These are phyloP conservation scores for Aphanomyces stellatus DNA, from an alignment of 352 stramenopile species.

Conservation along the genomic window DNA sequence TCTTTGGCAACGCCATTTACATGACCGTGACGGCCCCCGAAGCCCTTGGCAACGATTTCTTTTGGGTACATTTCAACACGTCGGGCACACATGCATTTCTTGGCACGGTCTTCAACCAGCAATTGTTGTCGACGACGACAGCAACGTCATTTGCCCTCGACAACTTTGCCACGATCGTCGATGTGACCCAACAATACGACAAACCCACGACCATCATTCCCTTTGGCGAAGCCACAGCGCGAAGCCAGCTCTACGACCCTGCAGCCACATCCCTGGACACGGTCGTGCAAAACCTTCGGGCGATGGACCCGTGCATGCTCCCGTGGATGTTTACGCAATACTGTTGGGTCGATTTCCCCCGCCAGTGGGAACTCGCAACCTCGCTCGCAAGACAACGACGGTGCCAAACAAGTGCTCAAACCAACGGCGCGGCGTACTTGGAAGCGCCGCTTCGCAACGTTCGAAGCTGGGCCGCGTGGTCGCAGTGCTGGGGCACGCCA, in stretches of 20 bases:
- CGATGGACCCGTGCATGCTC: slow-evolving; percentile 8
- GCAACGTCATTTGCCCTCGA: neutral
- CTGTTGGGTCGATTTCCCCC: neutral
- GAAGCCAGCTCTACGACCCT: neutral
- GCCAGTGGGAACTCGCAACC: neutral
- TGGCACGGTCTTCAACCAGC: neutral
- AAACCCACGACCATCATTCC: neutral
- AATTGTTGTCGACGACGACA: neutral
- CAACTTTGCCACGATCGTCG: neutral
- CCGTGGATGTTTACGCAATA: slow-evolving; percentile 18
- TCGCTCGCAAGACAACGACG: neutral
- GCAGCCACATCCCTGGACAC: neutral
- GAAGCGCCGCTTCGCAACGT: neutral
- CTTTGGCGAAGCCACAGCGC: neutral
- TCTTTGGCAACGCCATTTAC: too few relatives aligned
- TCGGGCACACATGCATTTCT: neutral
- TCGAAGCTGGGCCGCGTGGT: neutral
- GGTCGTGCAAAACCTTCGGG: neutral
- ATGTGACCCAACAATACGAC: neutral
- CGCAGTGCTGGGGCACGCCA: neutral
- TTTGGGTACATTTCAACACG: slow-evolving; percentile 1
- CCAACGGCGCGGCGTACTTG: slow-evolving; percentile 10
- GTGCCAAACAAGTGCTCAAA: neutral
- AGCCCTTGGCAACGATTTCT: slow-evolving; percentile 13
- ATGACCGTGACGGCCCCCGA: too few relatives aligned